phyloP scores from a whole-genome alignment of 352 stramenopile species.

The Phytophthora palmivora region DNA sequence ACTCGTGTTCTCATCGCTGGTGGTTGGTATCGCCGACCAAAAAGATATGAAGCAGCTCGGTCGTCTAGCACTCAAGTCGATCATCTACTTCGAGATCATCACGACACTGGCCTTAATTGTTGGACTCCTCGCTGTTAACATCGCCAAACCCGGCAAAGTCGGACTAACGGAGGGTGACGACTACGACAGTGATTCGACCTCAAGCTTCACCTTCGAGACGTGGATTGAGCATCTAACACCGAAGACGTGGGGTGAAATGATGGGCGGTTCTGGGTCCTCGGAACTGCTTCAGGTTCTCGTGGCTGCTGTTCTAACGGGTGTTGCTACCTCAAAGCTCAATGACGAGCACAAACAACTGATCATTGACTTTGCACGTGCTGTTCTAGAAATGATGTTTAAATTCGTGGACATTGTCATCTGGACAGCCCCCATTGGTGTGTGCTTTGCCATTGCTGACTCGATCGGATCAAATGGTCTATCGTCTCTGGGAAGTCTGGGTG shows the following conservation, averaged over 20 bases:
- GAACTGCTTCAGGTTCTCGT: conserved; percentile 69
- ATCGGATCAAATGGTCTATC: conserved; percentile 60
- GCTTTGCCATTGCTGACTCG: conserved; percentile 58
- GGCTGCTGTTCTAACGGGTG: conserved; percentile 50
- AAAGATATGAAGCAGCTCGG: conserved; percentile 69
- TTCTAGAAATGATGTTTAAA: conserved; percentile 77
- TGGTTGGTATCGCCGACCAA: conserved; percentile 63
- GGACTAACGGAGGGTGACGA: conserved; percentile 46
- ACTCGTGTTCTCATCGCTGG: conserved; percentile 65
- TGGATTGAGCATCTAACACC: conserved; percentile 71
- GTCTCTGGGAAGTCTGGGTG: conserved; percentile 43
- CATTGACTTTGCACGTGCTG: conserved; percentile 45
- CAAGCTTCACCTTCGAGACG: conserved; percentile 53
- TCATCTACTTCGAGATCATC: conserved; percentile 75
- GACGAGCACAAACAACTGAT: conserved; percentile 52
- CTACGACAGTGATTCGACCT: conserved; percentile 28
- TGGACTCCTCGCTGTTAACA: conserved; percentile 57
- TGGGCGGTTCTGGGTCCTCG: conserved; percentile 59
- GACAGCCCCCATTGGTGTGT: conserved; percentile 63
- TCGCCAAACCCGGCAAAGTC: conserved; percentile 58
- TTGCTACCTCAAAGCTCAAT: conserved; percentile 43
- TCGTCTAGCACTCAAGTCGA: conserved; percentile 57
- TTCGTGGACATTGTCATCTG: conserved; percentile 76
- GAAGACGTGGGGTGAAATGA: conserved; percentile 78
- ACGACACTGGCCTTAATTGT: conserved; percentile 57